A percentile compares a stretch with the other conserved stretches of the same genome.
These are phyloP conservation scores for Forsythia suspensa DNA, from an alignment of 257 asterid genomes.

Conservation along the genomic window DNA sequence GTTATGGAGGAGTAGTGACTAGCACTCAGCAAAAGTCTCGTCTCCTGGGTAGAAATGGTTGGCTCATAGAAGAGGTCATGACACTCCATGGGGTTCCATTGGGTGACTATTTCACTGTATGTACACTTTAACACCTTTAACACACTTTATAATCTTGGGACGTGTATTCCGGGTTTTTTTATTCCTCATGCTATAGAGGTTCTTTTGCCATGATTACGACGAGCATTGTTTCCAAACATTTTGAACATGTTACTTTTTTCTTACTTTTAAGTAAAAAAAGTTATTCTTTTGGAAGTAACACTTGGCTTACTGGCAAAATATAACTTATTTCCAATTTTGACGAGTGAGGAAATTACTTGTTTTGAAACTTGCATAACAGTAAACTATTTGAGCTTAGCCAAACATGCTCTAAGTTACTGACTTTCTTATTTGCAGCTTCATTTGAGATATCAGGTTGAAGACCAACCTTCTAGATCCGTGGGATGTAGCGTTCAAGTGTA, in stretches of 20 bases:
- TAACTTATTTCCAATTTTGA: neutral
- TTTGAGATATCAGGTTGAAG: constrained; percentile 83
- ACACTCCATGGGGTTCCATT: constrained; percentile 95
- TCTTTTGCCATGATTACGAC: too few relatives aligned
- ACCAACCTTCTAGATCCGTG: constrained; percentile 60
- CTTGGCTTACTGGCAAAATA: neutral
- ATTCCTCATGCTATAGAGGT: neutral
- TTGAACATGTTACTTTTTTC: too few relatives aligned
- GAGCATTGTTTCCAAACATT: too few relatives aligned
- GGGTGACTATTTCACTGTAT: constrained; percentile 89
- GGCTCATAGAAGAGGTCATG: constrained; percentile 97
- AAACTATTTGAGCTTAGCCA: neutral
- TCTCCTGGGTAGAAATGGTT: constrained; percentile 58
- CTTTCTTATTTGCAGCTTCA: constrained; percentile 64
- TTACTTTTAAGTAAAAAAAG: too few relatives aligned
- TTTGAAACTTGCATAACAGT: neutral
- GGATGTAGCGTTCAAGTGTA: constrained; percentile 84
- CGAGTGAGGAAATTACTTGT: neutral
- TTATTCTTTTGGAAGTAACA: neutral
- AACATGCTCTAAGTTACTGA: neutral
- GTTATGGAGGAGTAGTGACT: constrained; percentile 88
- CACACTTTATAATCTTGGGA: neutral
- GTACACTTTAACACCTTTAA: constrained; percentile 9
- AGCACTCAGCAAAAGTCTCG: constrained; percentile 93
- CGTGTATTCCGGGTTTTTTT: neutral